These are phyloP conservation scores for Candida corydali DNA, from an alignment of 805 yeast genomes.

Conservation along the genomic window DNA sequence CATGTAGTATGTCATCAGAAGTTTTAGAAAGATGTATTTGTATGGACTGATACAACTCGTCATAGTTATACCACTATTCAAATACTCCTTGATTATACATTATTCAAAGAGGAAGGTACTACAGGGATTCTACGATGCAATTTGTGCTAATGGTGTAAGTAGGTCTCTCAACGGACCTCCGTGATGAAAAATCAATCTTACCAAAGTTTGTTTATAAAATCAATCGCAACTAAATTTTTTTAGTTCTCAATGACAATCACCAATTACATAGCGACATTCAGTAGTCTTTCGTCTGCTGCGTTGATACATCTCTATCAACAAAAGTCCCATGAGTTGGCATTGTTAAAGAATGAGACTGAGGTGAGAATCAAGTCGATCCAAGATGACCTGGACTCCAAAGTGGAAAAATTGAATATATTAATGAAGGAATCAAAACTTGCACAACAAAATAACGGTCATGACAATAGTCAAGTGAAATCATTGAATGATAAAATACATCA, in stretches of 20 bases:
- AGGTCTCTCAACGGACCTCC: too few relatives aligned
- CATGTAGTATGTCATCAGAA: too few relatives aligned
- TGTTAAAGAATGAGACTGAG: not conserved
- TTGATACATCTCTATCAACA: conserved; percentile 3
- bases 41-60: too few relatives aligned
- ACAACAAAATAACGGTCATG: not conserved
- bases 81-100: too few relatives aligned
- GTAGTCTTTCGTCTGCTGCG: conserved; percentile 7
- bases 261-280: conserved; percentile 5
- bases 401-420: conserved; percentile 8
- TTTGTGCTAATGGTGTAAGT: too few relatives aligned
- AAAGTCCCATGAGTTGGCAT: conserved; percentile 2
- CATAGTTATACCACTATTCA: too few relatives aligned
- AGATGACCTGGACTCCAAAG: conserved; percentile 7
- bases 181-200: too few relatives aligned
- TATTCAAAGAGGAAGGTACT: too few relatives aligned
- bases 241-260: conserved; percentile 3
- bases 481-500: not conserved
- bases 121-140: too few relatives aligned
- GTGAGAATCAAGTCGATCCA: conserved; percentile 1
- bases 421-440: not conserved
- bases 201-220: too few relatives aligned
- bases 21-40: too few relatives aligned
- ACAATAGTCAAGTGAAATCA: not conserved
- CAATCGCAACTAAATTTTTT: too few relatives aligned